Base-by-base conservation (phyloP, 805 yeast genomes). In the Wickerhamiella kurtzmanii region DNA sequence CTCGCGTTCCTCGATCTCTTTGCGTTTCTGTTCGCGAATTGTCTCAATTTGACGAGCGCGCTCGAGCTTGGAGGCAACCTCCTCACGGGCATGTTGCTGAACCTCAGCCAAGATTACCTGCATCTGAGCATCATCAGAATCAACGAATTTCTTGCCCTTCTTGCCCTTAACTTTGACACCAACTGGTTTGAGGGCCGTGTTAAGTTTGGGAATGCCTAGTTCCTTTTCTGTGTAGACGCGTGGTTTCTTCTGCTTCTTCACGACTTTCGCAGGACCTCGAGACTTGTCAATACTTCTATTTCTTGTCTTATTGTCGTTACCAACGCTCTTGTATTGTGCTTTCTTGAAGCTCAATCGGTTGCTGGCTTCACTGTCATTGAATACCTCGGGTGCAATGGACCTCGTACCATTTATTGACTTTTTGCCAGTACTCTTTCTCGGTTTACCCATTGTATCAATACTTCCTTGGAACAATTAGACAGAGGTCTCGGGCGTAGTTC, bases 11-110 rank as follows among this genome's bases (percentile, higher is more conserved):
- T 89, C 96, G 53, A 89, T 76, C 63, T 92, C 97, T 64, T 80
- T 73, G 58, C 85, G 77, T 68, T 82, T 85, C 53, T 86, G 69
- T 40, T 86, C 95, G 59, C 98, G 74, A 49, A 89, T 76, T 56
- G 84, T 94, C 64, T 89, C 96, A 43, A 92, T 70, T 64, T 94
- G 79, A 60, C 84, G 77, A 0, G 95, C 80, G 60, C 84, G 85
- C 60, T 89, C 98, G 48, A 92, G 69, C 64, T 87, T 92, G 55
- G 95, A 82, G 59, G 88, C 95, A 56, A 81, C 79, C 6, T 77
- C 74, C 39, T 75, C 73, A 51, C 89, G 96, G 53, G 79, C 72
- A 50, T 80, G 76, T 60, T 87, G 94, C 56, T 86, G 87, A 47
- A 92, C 86, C 28, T 81, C 76, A 53, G 79, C 80, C 45, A 88